A percentile compares a stretch with the other conserved stretches of the same genome.
phyloP scores from a whole-genome alignment of 768 basidiomycete genomes.

The Tricholoma furcatifolium region DNA sequence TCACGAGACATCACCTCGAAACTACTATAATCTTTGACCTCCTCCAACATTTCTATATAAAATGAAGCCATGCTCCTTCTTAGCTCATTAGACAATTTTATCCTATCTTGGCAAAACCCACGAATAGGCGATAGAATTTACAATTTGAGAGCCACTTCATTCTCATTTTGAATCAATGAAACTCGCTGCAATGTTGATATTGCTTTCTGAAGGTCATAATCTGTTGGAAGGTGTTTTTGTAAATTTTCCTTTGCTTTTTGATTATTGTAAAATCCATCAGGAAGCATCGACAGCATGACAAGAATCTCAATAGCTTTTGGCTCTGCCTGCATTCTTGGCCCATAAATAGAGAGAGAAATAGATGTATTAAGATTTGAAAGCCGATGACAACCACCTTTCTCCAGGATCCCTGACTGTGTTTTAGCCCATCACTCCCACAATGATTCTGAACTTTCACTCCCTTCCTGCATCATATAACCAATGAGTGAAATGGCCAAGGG shows the following conservation, averaged over 20 bases:
- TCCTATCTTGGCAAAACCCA: not conserved
- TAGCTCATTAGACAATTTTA: not conserved
- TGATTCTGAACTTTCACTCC: constrained; percentile 18
- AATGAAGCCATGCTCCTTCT: not conserved
- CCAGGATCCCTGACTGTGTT: constrained; percentile 15
- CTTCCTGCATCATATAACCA: constrained; percentile 10
- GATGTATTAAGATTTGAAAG: constrained; percentile 21
- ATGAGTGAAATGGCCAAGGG: not conserved
- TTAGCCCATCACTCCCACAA: constrained; percentile 17
- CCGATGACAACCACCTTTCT: constrained; percentile 16
- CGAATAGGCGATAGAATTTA: not conserved
- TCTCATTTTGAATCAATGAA: not conserved
- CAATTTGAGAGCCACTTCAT: not conserved
- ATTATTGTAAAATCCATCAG: constrained; percentile 8
- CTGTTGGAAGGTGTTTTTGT: not conserved
- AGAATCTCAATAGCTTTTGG: constrained; percentile 8
- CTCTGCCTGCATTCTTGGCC: constrained; percentile 16
- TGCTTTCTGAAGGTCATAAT: not conserved
- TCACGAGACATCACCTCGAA: not conserved
- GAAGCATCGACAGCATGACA: constrained; percentile 18
- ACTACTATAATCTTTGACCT: not conserved
- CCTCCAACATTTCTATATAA: not conserved
- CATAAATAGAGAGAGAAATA: constrained; percentile 16
- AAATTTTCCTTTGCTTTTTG: not conserved
- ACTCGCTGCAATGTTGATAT: not conserved